Conservation (phyloP, 805 yeast genomes). For the Pichia cabralensis region DNA sequence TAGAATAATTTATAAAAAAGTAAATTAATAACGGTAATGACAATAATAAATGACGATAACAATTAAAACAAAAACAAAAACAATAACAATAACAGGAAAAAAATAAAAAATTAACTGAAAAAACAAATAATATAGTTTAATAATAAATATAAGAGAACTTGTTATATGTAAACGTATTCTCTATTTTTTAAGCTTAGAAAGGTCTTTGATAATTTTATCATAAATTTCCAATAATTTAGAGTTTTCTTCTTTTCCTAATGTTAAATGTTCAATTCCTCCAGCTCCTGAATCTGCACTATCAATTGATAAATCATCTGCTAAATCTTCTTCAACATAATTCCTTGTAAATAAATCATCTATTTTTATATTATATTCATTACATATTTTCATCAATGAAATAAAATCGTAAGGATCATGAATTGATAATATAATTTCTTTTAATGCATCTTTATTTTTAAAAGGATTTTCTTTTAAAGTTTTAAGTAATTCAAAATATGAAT, state of each 20-base stretch:
- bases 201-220: constrained; percentile 18
- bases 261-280: not conserved
- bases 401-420: constrained; percentile 13
- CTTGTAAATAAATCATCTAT: constrained; percentile 11
- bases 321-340: not conserved
- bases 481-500: constrained; percentile 1
- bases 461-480: constrained; percentile 5
- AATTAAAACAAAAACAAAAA: too few species aligned
- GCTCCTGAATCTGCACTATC: constrained; percentile 1
- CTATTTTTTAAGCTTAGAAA: constrained; percentile 8
- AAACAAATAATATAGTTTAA: too few species aligned
- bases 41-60: too few species aligned
- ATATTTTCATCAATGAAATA: constrained; percentile 8
- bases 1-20: too few species aligned
- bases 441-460: constrained; percentile 2
- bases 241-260: constrained; percentile 1
- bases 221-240: constrained; percentile 12
- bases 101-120: too few species aligned
- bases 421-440: constrained; percentile 3
- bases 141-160: not conserved
- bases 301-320: constrained; percentile 9
- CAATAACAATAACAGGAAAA: too few species aligned
- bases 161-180: not conserved
- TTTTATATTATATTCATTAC: constrained; percentile 6
- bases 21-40: too few species aligned